phyloP scores from a whole-genome alignment of 129 eudicot species.

The Pittosporum tobira region DNA sequence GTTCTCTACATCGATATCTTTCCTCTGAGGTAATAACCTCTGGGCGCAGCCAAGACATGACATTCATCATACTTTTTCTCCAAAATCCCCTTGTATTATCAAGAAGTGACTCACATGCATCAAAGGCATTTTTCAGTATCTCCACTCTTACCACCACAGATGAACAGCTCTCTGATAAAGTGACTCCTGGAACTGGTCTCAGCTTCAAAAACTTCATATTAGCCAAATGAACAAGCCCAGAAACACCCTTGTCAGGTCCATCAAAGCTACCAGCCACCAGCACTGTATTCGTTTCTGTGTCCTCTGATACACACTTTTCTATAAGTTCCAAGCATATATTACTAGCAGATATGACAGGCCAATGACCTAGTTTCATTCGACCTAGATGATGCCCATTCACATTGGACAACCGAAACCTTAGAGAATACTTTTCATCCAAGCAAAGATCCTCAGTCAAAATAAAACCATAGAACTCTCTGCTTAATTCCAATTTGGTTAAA shows the following conservation, averaged over 20 bases:
- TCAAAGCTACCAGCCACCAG: constrained; percentile 62
- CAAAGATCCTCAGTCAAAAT: constrained; percentile 28
- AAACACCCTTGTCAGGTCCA: constrained; percentile 78
- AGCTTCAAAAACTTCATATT: constrained; percentile 57
- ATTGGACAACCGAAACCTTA: constrained; percentile 62
- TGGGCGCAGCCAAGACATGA: constrained; percentile 93
- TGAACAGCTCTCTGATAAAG: constrained; percentile 22
- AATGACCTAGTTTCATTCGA: constrained; percentile 51
- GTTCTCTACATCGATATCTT: constrained; percentile 51
- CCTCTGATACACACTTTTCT: constrained; percentile 31
- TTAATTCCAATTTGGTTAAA: constrained; percentile 44
- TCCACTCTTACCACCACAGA: constrained; percentile 69
- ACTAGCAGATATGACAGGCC: constrained; percentile 53
- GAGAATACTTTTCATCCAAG: constrained; percentile 26
- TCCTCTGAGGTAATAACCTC: constrained; percentile 81
- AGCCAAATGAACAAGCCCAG: constrained; percentile 76
- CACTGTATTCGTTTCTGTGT: constrained; percentile 31
- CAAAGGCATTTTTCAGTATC: constrained; percentile 53
- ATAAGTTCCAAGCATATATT: constrained; percentile 44
- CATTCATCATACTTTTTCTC: constrained; percentile 86
- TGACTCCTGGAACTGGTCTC: constrained; percentile 47
- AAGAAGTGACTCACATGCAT: constrained; percentile 61
- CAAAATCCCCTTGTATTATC: constrained; percentile 56
- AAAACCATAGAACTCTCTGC: constrained; percentile 35
- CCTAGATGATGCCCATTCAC: constrained; percentile 32